Conservation (phyloP, 1,284 basidiomycete species). For the Neonothopanus nambi region DNA sequence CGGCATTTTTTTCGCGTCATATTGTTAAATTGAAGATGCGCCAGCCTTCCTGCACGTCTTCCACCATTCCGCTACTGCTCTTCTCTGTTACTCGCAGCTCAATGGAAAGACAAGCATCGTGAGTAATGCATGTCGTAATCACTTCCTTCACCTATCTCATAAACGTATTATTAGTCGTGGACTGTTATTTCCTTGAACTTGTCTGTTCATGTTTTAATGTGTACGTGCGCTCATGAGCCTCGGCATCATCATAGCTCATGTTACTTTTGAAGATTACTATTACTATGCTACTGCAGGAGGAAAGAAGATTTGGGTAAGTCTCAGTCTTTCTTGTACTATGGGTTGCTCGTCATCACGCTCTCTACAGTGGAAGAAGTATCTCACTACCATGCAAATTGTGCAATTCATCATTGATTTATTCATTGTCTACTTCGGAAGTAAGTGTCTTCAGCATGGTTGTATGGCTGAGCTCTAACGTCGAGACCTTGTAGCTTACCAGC, state of each 20-base stretch:
- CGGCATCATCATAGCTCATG: not conserved
- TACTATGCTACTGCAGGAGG: constrained; percentile 97
- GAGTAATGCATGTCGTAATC: constrained; percentile 29
- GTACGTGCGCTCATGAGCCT: constrained; percentile 47
- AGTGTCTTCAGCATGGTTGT: constrained; percentile 37
- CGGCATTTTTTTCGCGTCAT: constrained; percentile 1
- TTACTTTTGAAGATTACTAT: constrained; percentile 77
- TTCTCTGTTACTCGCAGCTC: constrained; percentile 93
- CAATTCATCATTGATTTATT: constrained; percentile 93
- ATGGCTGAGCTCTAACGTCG: not conserved
- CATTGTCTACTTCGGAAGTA: constrained; percentile 92
- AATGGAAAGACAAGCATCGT: constrained; percentile 91
- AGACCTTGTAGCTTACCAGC: constrained; percentile 69
- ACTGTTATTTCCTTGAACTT: constrained; percentile 93
- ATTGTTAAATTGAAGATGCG: constrained; percentile 11
- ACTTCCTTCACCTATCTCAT: constrained; percentile 11
- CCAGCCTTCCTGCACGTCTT: constrained; percentile 96
- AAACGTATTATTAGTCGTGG: constrained; percentile 76
- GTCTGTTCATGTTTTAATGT: constrained; percentile 97
- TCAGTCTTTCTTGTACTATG: constrained; percentile 1
- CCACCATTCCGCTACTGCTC: constrained; percentile 97
- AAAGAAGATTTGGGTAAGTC: constrained; percentile 86
- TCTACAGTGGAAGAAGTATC: constrained; percentile 91
- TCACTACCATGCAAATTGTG: constrained; percentile 94
- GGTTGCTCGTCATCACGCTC: constrained; percentile 10